These are phyloP conservation scores for Silene vulgaris DNA, from an alignment of 179 eudicot species.

Conservation along the genomic window DNA sequence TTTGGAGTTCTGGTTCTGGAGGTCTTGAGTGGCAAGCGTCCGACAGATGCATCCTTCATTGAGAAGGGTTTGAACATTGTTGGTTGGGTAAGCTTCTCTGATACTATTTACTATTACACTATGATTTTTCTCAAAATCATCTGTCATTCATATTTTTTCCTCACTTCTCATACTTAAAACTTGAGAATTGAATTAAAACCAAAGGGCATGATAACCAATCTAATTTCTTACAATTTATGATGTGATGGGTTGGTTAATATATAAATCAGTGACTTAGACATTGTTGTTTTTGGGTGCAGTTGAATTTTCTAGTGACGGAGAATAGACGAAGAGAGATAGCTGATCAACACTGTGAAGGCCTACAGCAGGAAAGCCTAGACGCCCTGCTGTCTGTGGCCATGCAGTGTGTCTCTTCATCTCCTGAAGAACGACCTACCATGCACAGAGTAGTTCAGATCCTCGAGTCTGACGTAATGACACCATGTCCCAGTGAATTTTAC, in stretches of 20 bases:
- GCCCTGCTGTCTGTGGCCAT: constrained; percentile 67
- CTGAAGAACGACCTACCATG: constrained; percentile 96
- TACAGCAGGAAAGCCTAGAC: constrained; percentile 74
- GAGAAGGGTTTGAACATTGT: constrained; percentile 96
- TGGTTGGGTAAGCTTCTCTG: constrained; percentile 73
- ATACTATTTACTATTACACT: background rate
- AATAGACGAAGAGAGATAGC: constrained; percentile 67
- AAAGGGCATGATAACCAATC: background rate
- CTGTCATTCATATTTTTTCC: background rate
- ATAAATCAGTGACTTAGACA: background rate
- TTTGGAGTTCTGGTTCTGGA: constrained; percentile 92
- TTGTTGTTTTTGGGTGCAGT: constrained; percentile 39
- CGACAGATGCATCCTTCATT: constrained; percentile 93
- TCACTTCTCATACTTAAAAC: background rate
- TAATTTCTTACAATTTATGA: constrained; percentile 5
- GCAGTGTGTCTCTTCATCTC: constrained; percentile 80
- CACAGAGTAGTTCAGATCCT: constrained; percentile 86
- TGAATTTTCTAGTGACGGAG: constrained; percentile 73
- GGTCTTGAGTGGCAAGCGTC: constrained; percentile 90
- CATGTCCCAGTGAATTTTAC: constrained; percentile 93
- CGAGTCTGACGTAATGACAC: constrained; percentile 95
- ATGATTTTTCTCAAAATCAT: background rate
- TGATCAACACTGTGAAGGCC: constrained; percentile 72
- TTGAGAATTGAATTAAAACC: background rate
- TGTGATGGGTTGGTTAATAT: background rate